These are phyloP conservation scores for Leavenworthia alabamica DNA, from an alignment of 345 rosid species.

Conservation along the genomic window DNA sequence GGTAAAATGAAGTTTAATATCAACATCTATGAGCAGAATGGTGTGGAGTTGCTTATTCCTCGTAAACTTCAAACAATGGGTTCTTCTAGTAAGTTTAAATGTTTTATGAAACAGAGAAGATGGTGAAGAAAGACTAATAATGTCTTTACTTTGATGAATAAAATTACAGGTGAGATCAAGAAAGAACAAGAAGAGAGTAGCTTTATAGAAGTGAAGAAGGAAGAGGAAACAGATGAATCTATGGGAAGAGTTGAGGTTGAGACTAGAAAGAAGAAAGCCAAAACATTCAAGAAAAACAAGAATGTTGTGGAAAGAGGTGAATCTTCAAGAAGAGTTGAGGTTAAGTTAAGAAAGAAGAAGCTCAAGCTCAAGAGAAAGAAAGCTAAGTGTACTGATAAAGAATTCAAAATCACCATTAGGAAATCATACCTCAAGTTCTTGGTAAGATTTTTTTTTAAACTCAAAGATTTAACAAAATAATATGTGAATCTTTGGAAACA, in stretches of 20 bases:
- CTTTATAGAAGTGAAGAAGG: conserved; percentile 16
- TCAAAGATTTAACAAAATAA: background rate
- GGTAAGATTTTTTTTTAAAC: conserved; percentile 10
- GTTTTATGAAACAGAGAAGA: background rate
- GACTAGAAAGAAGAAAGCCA: background rate
- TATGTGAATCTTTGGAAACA: background rate
- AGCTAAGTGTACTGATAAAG: background rate
- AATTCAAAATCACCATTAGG: conserved; percentile 14
- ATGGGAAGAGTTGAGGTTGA: too few relatives aligned
- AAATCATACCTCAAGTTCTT: conserved; percentile 19
- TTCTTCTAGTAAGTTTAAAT: background rate
- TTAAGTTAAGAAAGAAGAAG: background rate
- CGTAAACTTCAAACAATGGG: background rate
- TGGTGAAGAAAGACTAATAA: background rate
- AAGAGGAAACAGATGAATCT: conserved; percentile 1
- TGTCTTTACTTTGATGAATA: background rate
- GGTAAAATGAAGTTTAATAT: conserved; percentile 12
- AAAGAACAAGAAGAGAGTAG: too few relatives aligned
- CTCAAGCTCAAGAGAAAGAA: background rate
- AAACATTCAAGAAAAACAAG: background rate
- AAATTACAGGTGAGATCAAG: conserved; percentile 12
- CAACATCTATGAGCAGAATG: conserved; percentile 7
- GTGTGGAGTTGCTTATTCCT: conserved; percentile 1
- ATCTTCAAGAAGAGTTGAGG: background rate
- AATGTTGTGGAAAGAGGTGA: background rate